phyloP scores from a whole-genome alignment of 768 basidiomycete species.

The Calvatia gigantea region DNA sequence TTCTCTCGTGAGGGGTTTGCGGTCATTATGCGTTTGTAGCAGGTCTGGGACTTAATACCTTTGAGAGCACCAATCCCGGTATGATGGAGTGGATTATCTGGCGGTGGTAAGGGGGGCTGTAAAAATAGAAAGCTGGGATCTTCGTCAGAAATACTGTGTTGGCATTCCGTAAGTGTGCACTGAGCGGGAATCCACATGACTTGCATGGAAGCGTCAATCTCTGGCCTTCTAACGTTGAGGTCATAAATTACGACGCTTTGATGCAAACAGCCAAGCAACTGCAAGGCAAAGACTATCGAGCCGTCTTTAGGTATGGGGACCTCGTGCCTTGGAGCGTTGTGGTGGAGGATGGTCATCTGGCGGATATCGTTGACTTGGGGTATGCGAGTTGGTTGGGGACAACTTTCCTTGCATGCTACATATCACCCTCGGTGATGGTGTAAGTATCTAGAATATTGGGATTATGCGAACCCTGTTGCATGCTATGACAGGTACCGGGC shows the following conservation, averaged over 20 bases:
- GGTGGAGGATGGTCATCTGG: background rate
- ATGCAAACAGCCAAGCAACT: background rate
- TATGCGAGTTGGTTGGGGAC: background rate
- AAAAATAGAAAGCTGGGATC: too few species aligned
- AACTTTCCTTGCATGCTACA: background rate
- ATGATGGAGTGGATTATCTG: too few species aligned
- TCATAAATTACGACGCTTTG: background rate
- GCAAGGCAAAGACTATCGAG: background rate
- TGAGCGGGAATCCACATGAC: background rate
- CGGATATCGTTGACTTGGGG: background rate
- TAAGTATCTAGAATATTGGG: background rate
- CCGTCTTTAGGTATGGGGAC: background rate
- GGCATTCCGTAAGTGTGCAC: background rate
- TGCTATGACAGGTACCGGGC: too few species aligned
- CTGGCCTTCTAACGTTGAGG: background rate
- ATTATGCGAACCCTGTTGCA: background rate
- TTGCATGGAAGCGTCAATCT: background rate
- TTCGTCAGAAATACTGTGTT: background rate
- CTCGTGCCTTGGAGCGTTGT: background rate
- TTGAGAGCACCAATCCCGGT: too few species aligned
- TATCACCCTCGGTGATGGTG: background rate
- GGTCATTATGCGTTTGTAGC: too few species aligned
- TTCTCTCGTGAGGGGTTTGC: too few species aligned
- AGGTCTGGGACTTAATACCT: too few species aligned
- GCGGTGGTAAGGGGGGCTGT: too few species aligned